Conservation (phyloP, 176 grass and related monocot species). For the Aegilops umbellulata region DNA sequence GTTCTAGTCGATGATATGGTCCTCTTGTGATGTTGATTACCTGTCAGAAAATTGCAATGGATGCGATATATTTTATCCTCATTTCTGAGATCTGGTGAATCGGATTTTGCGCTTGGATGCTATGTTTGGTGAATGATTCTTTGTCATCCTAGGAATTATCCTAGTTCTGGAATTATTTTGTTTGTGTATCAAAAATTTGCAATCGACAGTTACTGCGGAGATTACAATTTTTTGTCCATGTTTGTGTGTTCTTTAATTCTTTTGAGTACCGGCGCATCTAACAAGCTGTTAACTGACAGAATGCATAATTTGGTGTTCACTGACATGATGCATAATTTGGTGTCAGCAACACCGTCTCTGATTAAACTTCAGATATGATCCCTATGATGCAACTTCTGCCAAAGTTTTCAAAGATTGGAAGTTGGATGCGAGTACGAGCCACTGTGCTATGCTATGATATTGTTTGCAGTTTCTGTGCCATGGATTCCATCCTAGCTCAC, state of each 20-base stretch:
- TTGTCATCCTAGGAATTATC: neutral
- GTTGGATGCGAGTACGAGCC: constrained; percentile 38
- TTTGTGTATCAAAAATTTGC: neutral
- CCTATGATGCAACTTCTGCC: constrained; percentile 34
- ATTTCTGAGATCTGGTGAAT: neutral
- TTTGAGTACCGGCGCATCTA: neutral
- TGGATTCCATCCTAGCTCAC: constrained; percentile 77
- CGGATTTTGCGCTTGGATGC: neutral
- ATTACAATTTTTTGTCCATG: neutral
- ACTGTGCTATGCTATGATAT: constrained; percentile 30
- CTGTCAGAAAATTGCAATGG: neutral
- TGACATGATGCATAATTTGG: neutral
- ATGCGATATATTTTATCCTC: neutral
- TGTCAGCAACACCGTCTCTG: too few species aligned
- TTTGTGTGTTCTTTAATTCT: neutral
- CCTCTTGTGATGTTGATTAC: neutral
- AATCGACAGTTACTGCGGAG: neutral
- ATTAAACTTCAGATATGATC: neutral
- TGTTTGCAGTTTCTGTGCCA: constrained; percentile 60
- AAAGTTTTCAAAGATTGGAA: constrained; percentile 42
- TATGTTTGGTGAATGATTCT: neutral
- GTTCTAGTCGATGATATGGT: neutral
- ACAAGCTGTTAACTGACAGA: neutral
- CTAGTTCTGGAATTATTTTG: too few species aligned
- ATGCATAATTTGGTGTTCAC: neutral